Conservation (phyloP, 1,284 basidiomycete species). For the Apiotrichum porosum region DNA sequence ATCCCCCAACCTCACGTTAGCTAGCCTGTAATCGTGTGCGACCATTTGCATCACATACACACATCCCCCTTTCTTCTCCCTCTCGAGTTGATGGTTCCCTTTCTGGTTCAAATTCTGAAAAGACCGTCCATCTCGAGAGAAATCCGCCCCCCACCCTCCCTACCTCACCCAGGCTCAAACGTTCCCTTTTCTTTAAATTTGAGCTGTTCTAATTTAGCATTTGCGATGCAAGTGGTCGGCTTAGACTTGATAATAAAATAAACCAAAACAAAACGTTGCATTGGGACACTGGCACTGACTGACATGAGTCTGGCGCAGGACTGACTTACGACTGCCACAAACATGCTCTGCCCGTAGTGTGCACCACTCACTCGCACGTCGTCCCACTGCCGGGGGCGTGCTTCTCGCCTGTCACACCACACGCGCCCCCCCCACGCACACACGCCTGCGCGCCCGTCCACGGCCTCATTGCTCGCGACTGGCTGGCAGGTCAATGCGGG, state of each 20-base stretch:
- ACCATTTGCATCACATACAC: conserved; percentile 19
- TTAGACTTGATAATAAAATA: conserved; percentile 6
- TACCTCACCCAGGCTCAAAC: conserved; percentile 13
- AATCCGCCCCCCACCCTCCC: conserved; percentile 5
- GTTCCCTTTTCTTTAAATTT: conserved; percentile 12
- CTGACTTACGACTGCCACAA: too few species aligned
- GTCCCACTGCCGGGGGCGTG: too few species aligned
- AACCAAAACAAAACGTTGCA: neutral
- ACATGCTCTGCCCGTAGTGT: too few species aligned
- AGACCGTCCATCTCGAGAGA: too few species aligned
- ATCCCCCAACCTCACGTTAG: conserved; percentile 6
- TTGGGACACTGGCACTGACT: too few species aligned
- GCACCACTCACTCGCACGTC: too few species aligned
- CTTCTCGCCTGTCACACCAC: too few species aligned
- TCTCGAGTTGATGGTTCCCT: conserved; percentile 1
- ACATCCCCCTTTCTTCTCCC: conserved; percentile 1
- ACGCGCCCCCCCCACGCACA: too few species aligned
- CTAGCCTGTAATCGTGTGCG: conserved; percentile 24
- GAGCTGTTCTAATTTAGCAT: conserved; percentile 20
- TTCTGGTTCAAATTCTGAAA: neutral
- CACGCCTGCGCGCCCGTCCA: too few species aligned
- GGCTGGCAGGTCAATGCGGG: too few species aligned
- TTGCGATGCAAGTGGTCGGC: conserved; percentile 23
- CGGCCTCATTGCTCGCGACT: too few species aligned
- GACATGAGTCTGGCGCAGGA: too few species aligned